Evolutionary conservation across 371 early-diverging fungal species (phyloP).

Genomic region (Phascolomyces articulosus): DNA sequence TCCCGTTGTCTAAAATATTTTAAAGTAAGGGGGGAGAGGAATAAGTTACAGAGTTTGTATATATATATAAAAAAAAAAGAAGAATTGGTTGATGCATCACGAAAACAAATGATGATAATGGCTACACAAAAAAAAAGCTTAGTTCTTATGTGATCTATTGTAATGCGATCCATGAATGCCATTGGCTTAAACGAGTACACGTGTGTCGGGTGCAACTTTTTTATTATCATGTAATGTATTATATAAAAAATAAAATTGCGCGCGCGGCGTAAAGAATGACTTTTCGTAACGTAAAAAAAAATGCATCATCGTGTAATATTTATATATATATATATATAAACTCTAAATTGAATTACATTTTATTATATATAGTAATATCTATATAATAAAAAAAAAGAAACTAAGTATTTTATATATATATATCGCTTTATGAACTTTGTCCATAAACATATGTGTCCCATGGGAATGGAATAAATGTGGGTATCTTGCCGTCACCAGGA

Average conservation of each 20-base stretch:
- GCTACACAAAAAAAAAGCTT: background rate
- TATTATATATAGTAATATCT: too few species aligned
- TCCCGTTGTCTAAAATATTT: background rate
- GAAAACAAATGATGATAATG: background rate
- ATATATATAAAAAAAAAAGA: background rate
- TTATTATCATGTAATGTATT: too few species aligned
- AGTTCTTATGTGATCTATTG: background rate
- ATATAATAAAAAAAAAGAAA: too few species aligned
- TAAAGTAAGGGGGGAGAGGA: background rate
- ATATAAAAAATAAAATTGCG: too few species aligned
- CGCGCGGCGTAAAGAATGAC: too few species aligned
- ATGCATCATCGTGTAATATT: background rate
- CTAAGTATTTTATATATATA: background rate
- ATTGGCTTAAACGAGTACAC: too few species aligned
- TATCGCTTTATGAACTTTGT: slow-evolving; percentile 5
- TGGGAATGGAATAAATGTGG: slow-evolving; percentile 33
- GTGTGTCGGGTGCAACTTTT: too few species aligned
- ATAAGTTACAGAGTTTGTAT: background rate
- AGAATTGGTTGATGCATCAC: background rate
- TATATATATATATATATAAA: too few species aligned
- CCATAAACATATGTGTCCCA: slow-evolving; percentile 34
- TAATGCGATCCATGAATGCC: too few species aligned
- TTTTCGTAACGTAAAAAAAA: too few species aligned
- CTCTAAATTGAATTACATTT: background rate
- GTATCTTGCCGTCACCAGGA: slow-evolving; percentile 3